These are phyloP conservation scores for Erythrobasidium yunnanense DNA, from an alignment of 768 basidiomycete species.

Conservation along the genomic window DNA sequence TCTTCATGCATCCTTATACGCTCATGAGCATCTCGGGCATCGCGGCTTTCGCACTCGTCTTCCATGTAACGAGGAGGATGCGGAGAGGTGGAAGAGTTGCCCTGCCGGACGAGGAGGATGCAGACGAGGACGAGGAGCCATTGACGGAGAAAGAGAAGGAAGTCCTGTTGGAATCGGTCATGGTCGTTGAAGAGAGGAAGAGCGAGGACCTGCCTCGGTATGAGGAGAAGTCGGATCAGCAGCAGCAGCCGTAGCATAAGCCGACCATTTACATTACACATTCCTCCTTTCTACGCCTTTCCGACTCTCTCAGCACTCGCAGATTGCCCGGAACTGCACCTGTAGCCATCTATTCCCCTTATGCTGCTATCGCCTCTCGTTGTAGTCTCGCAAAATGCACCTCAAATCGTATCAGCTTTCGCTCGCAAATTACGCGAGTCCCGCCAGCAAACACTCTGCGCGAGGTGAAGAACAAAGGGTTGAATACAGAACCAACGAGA, in stretches of 20 bases:
- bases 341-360: too few relatives aligned
- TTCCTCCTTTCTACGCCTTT: too few relatives aligned
- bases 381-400: too few relatives aligned
- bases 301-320: too few relatives aligned
- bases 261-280: neutral
- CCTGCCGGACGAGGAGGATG: neutral
- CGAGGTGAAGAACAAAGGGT: too few relatives aligned
- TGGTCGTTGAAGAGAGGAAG: neutral
- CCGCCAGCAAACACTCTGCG: too few relatives aligned
- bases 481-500: too few relatives aligned
- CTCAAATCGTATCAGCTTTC: too few relatives aligned
- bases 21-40: neutral
- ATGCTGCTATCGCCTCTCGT: too few relatives aligned
- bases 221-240: neutral
- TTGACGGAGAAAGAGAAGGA: constrained; percentile 11
- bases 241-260: too few relatives aligned
- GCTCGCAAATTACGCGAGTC: too few relatives aligned
- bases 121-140: neutral
- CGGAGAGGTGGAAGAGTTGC: neutral
- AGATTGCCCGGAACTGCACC: too few relatives aligned
- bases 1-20: constrained; percentile 15
- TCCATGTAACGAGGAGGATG: neutral
- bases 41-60: neutral
- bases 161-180: neutral
- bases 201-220: constrained; percentile 5